Percentiles rank a stretch among this genome's conserved stretches.
Evolutionary conservation across 208 protist species (phyloP).

Genomic region (Leishmania turanica): DNA sequence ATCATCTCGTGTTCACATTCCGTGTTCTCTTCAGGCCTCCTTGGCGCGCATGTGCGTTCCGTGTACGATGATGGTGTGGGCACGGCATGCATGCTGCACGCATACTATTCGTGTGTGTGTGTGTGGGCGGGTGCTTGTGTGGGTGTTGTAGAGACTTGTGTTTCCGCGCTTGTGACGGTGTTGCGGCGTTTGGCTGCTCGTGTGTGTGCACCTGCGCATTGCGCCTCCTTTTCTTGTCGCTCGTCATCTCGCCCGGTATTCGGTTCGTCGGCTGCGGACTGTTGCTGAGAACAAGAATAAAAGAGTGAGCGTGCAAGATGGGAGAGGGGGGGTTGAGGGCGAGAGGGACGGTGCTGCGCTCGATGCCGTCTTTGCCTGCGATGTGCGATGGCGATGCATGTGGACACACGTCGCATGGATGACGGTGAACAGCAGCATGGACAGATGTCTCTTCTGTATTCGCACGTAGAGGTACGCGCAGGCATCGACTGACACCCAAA

Average conservation of each 20-base stretch:
- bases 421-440: background rate
- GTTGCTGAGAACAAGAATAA: background rate
- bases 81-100: background rate
- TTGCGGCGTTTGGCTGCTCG: too few species aligned
- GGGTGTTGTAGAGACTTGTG: background rate
- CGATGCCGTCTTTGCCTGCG: background rate
- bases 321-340: background rate
- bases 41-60: background rate
- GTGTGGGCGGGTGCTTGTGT: too few species aligned
- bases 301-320: background rate
- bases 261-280: background rate
- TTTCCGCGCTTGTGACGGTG: background rate
- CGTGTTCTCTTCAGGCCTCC: background rate
- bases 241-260: background rate
- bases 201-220: background rate
- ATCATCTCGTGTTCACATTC: background rate
- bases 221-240: background rate
- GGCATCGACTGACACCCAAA: background rate
- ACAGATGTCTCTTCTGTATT: background rate
- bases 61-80: background rate
- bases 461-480: background rate
- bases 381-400: background rate
- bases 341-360: background rate
- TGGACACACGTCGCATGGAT: background rate
- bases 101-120: background rate